phyloP scores from a whole-genome alignment of 352 stramenopile genomes.

The Globisporangium spiculum region DNA sequence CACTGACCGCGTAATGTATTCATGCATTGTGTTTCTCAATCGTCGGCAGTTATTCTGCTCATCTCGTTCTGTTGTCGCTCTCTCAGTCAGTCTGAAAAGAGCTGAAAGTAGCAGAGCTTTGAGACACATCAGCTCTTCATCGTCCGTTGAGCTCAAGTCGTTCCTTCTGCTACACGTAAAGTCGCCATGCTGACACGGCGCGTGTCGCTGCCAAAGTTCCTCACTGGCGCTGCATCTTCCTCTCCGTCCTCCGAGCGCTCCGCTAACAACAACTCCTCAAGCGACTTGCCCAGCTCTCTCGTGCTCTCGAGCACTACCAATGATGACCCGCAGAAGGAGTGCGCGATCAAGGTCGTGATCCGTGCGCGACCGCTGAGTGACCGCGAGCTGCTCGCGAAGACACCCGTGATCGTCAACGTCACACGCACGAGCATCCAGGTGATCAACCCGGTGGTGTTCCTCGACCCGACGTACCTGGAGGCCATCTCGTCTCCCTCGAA shows the following conservation, averaged over 20 bases:
- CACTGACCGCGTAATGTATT: neutral
- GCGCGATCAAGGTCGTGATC: slow-evolving; percentile 75
- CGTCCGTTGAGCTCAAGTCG: no score
- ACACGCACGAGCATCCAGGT: slow-evolving; percentile 51
- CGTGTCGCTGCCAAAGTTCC: slow-evolving; percentile 23
- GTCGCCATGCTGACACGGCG: slow-evolving; percentile 15
- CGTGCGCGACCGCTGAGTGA: slow-evolving; percentile 65
- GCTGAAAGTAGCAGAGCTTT: neutral
- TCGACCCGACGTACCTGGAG: slow-evolving; percentile 51
- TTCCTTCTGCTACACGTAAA: neutral
- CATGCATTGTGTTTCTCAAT: neutral
- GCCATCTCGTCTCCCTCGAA: slow-evolving; percentile 26
- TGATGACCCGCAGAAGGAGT: slow-evolving; percentile 24
- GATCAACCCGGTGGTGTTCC: slow-evolving; percentile 59
- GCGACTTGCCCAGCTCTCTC: neutral
- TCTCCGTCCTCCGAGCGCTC: neutral
- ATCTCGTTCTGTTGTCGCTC: neutral
- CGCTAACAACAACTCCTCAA: neutral
- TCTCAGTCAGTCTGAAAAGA: neutral
- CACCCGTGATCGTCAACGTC: slow-evolving; percentile 52
- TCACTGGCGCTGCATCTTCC: slow-evolving; percentile 1
- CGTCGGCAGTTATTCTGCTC: neutral
- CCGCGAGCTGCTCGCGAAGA: slow-evolving; percentile 44
- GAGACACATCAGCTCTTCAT: neutral
- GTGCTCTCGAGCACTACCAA: slow-evolving; percentile 4